Base-by-base conservation (phyloP, 2,329 filamentous ascomycete species). In the Neonectria neomacrospora region DNA sequence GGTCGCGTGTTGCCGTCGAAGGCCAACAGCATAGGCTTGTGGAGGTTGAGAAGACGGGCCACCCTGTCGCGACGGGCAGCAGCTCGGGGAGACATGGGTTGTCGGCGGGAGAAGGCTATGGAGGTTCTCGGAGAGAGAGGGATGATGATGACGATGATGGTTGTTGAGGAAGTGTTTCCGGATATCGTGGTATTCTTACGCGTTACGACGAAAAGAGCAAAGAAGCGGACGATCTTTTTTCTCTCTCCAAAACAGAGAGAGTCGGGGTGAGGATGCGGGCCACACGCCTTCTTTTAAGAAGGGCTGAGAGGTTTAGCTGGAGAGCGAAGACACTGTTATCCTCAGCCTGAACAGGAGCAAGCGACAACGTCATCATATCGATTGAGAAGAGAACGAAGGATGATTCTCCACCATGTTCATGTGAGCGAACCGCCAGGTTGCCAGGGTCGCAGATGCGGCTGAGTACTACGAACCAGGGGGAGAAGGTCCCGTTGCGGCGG, bases 1-100 rank as follows among this genome's bases (percentile, higher is more conserved):
- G 69, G 71, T 61, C 68, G 60, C 32, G 67, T 67, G 59, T 64
- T 68, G 54, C 71, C 71, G 61, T 67, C 66, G 52, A 68, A 69
- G 54, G 64, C 54, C 53, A 67, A 71, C 63, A 72, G 64, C 48
- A 70, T 66, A 47, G 65, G 67, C 62, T 68, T 73, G 34, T 67
- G 61, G 45, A 64, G 64, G 62, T 68, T 67, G 51, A 71, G 61
- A 64, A 68, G 60, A 64, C 65, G 64, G 22, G 63, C 71, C 68
- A 73, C 67, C 64, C 67, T 72, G 50, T 62, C 65, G 52, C 59
- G 71, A 52, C 58, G 69, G 64, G 67, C 18, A 58, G 71, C 66
- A 48, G 63, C 66, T 52, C 63, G 59, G 54, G 58, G 63, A 71
- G 58, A 71, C 71, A 73, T 73, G 66, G 62, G 60, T 63, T 66